phyloP scores from a whole-genome alignment of 2,329 filamentous ascomycete genomes.

The Colletotrichum abscissum region DNA sequence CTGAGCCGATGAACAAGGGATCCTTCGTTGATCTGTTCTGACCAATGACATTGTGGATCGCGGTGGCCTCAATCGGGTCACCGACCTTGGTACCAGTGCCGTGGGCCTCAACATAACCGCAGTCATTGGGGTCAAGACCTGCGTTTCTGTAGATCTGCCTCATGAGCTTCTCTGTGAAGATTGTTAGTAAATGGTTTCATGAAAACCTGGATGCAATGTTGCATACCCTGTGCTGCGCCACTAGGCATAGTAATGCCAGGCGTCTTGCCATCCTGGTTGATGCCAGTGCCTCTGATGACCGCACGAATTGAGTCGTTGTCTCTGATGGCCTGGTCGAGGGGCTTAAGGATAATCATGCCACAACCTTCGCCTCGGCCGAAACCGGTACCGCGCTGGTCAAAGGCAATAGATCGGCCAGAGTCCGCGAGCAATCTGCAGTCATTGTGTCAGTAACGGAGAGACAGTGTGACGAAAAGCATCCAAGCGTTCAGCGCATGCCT shows the following conservation, averaged over 20 bases:
- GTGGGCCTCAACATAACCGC: constrained; percentile 60
- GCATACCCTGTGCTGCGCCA: constrained; percentile 54
- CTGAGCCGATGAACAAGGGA: constrained; percentile 58
- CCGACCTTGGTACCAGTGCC: constrained; percentile 67
- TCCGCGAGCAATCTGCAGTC: constrained; percentile 59
- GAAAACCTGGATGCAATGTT: neutral
- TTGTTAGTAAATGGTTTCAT: constrained; percentile 34
- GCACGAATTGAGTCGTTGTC: constrained; percentile 67
- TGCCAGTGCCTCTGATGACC: constrained; percentile 60
- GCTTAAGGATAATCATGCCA: constrained; percentile 67
- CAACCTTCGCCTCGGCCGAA: constrained; percentile 72
- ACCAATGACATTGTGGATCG: constrained; percentile 57
- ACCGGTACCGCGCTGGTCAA: constrained; percentile 48
- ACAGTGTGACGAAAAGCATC: neutral
- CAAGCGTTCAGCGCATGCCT: constrained; percentile 32
- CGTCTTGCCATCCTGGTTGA: constrained; percentile 67
- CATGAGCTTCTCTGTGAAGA: constrained; percentile 51
- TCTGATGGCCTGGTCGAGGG: constrained; percentile 62
- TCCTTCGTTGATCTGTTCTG: constrained; percentile 35
- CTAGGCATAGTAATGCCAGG: constrained; percentile 69
- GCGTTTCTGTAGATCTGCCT: constrained; percentile 47
- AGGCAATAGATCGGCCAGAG: constrained; percentile 60
- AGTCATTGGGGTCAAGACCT: constrained; percentile 40
- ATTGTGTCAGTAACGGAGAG: neutral
- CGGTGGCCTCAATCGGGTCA: constrained; percentile 65